These are phyloP conservation scores for Neurospora sp. DNA, from an alignment of 2,329 filamentous ascomycete genomes.

Conservation along the genomic window DNA sequence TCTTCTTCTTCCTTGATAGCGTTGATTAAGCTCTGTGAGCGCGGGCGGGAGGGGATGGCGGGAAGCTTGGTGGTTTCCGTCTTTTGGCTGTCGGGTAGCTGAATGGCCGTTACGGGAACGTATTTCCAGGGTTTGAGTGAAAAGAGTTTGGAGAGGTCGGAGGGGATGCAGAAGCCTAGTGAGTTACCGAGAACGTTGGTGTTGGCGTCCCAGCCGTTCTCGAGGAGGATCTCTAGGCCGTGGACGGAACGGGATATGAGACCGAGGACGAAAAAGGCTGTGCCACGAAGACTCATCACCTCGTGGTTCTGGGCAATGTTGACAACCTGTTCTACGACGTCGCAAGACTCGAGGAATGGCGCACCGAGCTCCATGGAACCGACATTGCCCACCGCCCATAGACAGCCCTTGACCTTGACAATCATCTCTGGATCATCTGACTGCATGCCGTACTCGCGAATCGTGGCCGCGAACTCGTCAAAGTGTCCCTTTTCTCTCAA, in stretches of 20 bases:
- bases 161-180: slow-evolving; percentile 78
- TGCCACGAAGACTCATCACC: slow-evolving; percentile 87
- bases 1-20: slow-evolving; percentile 16
- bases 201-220: slow-evolving; percentile 88
- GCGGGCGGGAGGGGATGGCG: slow-evolving; percentile 29
- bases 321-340: slow-evolving; percentile 81
- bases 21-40: slow-evolving; percentile 26
- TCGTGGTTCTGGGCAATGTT: slow-evolving; percentile 79
- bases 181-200: slow-evolving; percentile 74
- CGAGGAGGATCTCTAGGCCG: slow-evolving; percentile 81
- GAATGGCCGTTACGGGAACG: slow-evolving; percentile 36
- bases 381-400: slow-evolving; percentile 97
- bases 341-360: slow-evolving; percentile 80
- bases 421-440: slow-evolving; percentile 77
- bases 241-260: slow-evolving; percentile 87
- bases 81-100: slow-evolving; percentile 40
- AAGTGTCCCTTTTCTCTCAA: slow-evolving; percentile 93
- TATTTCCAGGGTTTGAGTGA: slow-evolving; percentile 54
- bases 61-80: slow-evolving; percentile 39
- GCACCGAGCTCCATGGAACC: slow-evolving; percentile 96
- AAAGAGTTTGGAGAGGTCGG: slow-evolving; percentile 68
- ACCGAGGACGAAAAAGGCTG: slow-evolving; percentile 91
- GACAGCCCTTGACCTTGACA: slow-evolving; percentile 87
- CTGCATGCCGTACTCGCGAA: slow-evolving; percentile 77
- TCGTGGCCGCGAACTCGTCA: slow-evolving; percentile 81